A percentile compares a stretch with the other conserved stretches of the same genome.
Conservation (phyloP, 805 yeast species). For the Metschnikowia sp. region DNA sequence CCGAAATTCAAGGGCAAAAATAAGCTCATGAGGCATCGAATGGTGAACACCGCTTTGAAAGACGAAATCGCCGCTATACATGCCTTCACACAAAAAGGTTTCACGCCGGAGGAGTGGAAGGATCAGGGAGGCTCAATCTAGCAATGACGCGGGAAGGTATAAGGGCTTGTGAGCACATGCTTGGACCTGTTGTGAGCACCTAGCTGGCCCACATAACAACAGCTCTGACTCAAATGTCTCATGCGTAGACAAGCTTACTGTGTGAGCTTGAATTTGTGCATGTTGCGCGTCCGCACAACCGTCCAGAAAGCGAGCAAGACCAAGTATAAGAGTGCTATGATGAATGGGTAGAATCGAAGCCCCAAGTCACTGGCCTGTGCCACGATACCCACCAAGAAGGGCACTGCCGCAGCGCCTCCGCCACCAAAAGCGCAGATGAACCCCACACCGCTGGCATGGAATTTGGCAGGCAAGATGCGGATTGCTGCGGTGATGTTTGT, state of each 20-base stretch:
- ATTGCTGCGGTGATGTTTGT: conserved; percentile 65
- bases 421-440: conserved; percentile 78
- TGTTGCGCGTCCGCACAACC: conserved; percentile 2
- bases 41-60: conserved; percentile 75
- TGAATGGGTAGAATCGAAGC: conserved; percentile 29
- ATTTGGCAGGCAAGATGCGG: conserved; percentile 55
- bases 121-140: conserved; percentile 32
- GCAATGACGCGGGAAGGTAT: too few relatives aligned
- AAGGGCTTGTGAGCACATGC: background rate
- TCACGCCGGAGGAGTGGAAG: conserved; percentile 84
- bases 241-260: too few relatives aligned
- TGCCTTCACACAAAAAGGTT: conserved; percentile 91
- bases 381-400: conserved; percentile 57
- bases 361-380: conserved; percentile 36
- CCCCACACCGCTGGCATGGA: conserved; percentile 68
- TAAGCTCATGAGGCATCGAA: conserved; percentile 78
- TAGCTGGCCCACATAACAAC: too few relatives aligned
- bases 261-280: conserved; percentile 1
- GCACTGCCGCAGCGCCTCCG: conserved; percentile 75
- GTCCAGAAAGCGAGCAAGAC: conserved; percentile 28
- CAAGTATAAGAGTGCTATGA: conserved; percentile 24
- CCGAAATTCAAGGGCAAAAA: conserved; percentile 74
- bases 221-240: too few relatives aligned
- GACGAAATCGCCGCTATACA: conserved; percentile 87
- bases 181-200: background rate